Conservation (phyloP, 805 yeast species). For the Yamadazyma insecticola region DNA sequence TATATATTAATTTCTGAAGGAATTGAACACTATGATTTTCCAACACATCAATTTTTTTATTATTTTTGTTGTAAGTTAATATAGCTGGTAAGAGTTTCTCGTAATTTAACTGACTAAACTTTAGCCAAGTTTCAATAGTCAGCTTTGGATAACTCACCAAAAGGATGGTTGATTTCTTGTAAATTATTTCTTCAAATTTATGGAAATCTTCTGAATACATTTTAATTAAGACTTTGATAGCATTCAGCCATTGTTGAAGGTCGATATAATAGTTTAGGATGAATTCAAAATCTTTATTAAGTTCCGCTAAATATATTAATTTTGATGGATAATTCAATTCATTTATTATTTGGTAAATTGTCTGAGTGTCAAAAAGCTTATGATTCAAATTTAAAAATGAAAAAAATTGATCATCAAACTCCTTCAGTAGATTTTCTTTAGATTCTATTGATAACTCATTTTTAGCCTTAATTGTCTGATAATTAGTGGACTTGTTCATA, state of each 20-base stretch:
- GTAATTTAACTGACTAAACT: constrained; percentile 50
- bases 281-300: constrained; percentile 63
- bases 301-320: constrained; percentile 61
- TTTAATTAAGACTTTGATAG: constrained; percentile 53
- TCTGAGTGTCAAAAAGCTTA: constrained; percentile 53
- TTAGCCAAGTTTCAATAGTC: constrained; percentile 79
- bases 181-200: constrained; percentile 36
- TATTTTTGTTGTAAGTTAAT: constrained; percentile 56
- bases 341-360: constrained; percentile 67
- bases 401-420: constrained; percentile 22
- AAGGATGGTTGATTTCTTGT: constrained; percentile 65
- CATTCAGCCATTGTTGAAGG: constrained; percentile 67
- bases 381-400: constrained; percentile 49
- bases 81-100: constrained; percentile 71
- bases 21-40: constrained; percentile 66
- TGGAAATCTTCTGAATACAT: constrained; percentile 29
- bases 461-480: neutral
- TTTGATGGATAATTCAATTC: constrained; percentile 63
- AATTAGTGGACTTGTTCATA: constrained; percentile 1
- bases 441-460: neutral
- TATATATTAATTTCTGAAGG: constrained; percentile 45
- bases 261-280: constrained; percentile 68
- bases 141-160: constrained; percentile 62
- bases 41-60: constrained; percentile 26
- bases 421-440: constrained; percentile 4